Percentiles rank a stretch among this genome's conserved stretches.
phyloP scores from a whole-genome alignment of 805 yeast species.

The Kodamaea kakaduensis region DNA sequence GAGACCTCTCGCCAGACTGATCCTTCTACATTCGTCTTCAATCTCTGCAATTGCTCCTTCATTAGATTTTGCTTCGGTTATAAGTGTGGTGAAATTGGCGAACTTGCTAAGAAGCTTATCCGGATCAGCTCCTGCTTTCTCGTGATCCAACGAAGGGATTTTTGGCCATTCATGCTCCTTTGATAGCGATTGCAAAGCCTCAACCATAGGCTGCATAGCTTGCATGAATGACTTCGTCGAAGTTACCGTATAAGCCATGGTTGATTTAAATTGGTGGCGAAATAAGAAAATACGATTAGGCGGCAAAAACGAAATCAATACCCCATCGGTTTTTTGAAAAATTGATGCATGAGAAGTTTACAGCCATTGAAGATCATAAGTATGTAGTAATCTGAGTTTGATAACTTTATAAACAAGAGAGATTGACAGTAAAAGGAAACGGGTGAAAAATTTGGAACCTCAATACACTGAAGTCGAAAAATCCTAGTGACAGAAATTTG shows the following conservation, averaged over 20 bases:
- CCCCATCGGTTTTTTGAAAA: no score
- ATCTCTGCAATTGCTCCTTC: slow-evolving; percentile 20
- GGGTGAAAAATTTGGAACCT: no score
- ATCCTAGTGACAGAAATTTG: no score
- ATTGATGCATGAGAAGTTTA: no score
- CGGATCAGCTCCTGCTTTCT: slow-evolving; percentile 23
- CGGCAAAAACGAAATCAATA: no score
- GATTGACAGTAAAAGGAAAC: background rate
- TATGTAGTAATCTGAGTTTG: no score
- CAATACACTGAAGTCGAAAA: no score
- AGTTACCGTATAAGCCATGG: slow-evolving; percentile 44
- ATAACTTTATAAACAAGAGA: no score
- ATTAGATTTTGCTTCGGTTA: slow-evolving; percentile 11
- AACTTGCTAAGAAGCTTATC: slow-evolving; percentile 35
- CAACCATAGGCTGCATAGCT: slow-evolving; percentile 73
- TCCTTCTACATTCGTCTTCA: slow-evolving; percentile 26
- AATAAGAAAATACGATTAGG: slow-evolving; percentile 1
- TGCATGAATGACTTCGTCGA: slow-evolving; percentile 75
- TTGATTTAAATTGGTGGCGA: slow-evolving; percentile 3
- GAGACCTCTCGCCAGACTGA: slow-evolving; percentile 31
- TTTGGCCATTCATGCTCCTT: slow-evolving; percentile 15
- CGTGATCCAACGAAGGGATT: slow-evolving; percentile 38
- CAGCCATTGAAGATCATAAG: no score
- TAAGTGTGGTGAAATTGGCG: slow-evolving; percentile 33
- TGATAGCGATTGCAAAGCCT: slow-evolving; percentile 34